Percentiles rank a stretch among this genome's conserved stretches.
These are phyloP conservation scores for Cymbopogon citratus DNA, from an alignment of 176 grass and related monocot species.

Conservation along the genomic window DNA sequence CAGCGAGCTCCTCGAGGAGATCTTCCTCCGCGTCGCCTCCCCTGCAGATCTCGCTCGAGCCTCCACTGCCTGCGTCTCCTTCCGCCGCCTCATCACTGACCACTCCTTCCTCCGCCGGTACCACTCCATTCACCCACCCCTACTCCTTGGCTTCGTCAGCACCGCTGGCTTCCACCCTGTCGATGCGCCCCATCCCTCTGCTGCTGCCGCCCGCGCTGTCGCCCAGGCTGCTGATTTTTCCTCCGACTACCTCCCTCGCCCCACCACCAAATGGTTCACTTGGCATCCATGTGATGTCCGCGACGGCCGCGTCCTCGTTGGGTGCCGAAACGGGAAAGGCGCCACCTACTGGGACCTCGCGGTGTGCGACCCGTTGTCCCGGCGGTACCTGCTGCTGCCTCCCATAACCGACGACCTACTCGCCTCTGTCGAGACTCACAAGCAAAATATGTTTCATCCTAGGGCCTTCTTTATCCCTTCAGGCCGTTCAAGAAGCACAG, in stretches of 20 bases:
- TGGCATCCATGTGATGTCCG: neutral
- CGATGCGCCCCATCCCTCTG: neutral
- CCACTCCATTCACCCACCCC: too few relatives aligned
- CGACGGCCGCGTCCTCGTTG: too few relatives aligned
- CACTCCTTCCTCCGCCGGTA: too few relatives aligned
- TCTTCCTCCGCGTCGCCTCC: too few relatives aligned
- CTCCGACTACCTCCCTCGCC: neutral
- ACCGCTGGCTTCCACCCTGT: too few relatives aligned
- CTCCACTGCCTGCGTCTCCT: too few relatives aligned
- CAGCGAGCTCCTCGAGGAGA: too few relatives aligned
- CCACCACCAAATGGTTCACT: neutral
- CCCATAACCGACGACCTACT: neutral
- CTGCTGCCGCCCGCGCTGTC: neutral
- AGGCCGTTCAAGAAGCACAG: neutral
- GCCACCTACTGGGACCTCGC: neutral
- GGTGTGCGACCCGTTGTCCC: too few relatives aligned
- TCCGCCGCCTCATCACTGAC: too few relatives aligned
- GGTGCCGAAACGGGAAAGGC: neutral
- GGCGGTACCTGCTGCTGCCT: too few relatives aligned
- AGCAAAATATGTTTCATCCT: rapidly evolving
- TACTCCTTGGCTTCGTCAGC: too few relatives aligned
- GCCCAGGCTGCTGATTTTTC: neutral
- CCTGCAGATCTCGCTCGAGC: too few relatives aligned
- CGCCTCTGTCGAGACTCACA: neutral
- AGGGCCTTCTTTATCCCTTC: neutral